Conservation (phyloP, 768 basidiomycete genomes). For the Lactarius deliciosus region DNA sequence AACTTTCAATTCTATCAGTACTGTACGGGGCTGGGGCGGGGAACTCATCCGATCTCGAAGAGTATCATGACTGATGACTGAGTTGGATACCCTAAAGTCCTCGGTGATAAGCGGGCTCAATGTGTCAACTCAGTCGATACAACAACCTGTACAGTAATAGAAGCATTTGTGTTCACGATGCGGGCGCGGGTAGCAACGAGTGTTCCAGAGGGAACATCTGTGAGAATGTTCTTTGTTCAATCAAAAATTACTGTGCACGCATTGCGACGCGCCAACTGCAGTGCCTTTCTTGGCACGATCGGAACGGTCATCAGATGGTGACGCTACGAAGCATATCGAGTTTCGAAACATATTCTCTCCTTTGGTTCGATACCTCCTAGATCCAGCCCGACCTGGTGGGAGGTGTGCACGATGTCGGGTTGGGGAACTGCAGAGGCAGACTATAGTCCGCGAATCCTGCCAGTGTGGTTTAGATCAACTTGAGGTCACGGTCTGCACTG, state of each 20-base stretch:
- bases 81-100: neutral
- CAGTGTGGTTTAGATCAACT: neutral
- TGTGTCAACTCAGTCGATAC: neutral
- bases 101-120: neutral
- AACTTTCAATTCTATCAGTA: neutral
- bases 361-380: neutral
- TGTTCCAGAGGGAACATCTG: neutral
- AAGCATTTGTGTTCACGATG: neutral
- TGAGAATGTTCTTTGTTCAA: conserved; percentile 5
- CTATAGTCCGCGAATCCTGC: neutral
- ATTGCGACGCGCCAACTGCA: neutral
- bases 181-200: neutral
- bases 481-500: too few relatives aligned
- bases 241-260: neutral
- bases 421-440: neutral
- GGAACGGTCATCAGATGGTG: neutral
- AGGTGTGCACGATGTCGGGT: neutral
- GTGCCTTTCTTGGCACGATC: neutral
- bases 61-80: neutral
- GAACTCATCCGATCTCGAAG: neutral
- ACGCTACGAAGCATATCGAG: neutral
- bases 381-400: neutral
- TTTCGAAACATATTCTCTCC: neutral
- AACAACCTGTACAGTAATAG: conserved; percentile 4
- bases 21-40: neutral